phyloP scores from a whole-genome alignment of 441 rosid genomes.

The Omphalea diandra region DNA sequence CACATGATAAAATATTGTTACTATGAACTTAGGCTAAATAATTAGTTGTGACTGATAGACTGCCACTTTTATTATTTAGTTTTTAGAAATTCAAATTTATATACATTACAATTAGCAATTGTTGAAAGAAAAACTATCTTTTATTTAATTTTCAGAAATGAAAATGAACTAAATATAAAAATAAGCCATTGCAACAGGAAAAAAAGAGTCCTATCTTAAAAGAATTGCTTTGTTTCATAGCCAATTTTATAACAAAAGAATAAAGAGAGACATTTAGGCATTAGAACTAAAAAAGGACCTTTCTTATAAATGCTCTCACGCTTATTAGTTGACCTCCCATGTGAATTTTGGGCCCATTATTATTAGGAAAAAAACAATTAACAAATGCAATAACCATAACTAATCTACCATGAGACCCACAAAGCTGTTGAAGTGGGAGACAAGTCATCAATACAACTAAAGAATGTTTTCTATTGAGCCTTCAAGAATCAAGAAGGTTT shows the following conservation, averaged over 20 bases:
- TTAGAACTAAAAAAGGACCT: background rate
- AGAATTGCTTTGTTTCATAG: background rate
- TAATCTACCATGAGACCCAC: conserved; percentile 38
- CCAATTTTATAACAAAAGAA: background rate
- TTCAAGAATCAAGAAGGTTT: background rate
- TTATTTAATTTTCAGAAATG: background rate
- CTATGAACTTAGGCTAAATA: too few species aligned
- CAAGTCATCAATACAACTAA: conserved; percentile 36
- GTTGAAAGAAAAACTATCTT: background rate
- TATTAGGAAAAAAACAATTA: background rate
- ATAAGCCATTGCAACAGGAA: too few species aligned
- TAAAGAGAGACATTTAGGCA: background rate
- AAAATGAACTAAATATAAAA: too few species aligned
- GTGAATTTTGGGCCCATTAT: conserved; percentile 13
- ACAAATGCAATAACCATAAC: conserved; percentile 9
- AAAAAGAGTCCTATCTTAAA: too few species aligned
- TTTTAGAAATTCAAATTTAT: too few species aligned
- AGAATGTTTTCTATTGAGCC: conserved; percentile 22
- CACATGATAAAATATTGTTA: background rate
- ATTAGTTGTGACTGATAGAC: too few species aligned
- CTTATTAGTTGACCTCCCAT: conserved; percentile 5
- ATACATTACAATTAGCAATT: background rate
- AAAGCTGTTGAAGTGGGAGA: conserved; percentile 45
- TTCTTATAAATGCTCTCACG: background rate
- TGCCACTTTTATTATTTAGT: too few species aligned